phyloP scores from a whole-genome alignment of 108 stramenopile species.

The Cylindrotheca closterium region DNA sequence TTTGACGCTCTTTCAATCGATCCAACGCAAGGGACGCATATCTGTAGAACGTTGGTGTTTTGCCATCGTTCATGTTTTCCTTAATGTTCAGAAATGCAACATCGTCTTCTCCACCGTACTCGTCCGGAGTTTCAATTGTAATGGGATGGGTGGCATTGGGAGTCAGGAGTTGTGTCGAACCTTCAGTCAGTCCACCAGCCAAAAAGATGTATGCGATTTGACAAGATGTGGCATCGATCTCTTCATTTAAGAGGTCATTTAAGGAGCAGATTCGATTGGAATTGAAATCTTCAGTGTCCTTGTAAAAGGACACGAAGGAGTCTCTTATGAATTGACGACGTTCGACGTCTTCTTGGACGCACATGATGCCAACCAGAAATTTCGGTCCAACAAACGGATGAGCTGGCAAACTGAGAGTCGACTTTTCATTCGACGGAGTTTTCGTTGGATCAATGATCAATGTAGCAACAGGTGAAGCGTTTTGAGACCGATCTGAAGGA shows the following conservation, averaged over 20 bases:
- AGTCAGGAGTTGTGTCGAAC: constrained; percentile 18
- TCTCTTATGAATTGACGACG: constrained; percentile 14
- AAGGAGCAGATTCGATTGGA: constrained; percentile 10
- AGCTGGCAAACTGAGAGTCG: no score
- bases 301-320: constrained; percentile 17
- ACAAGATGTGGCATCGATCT: not conserved
- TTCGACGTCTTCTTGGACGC: constrained; percentile 3
- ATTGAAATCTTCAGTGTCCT: not conserved
- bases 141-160: constrained; percentile 12
- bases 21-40: constrained; percentile 15
- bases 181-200: constrained; percentile 18
- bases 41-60: constrained; percentile 28
- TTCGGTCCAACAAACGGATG: no score
- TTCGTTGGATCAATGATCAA: no score
- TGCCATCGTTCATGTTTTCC: constrained; percentile 31
- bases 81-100: constrained; percentile 23
- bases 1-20: not conserved
- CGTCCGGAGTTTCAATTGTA: not conserved
- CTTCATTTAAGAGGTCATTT: not conserved
- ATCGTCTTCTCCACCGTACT: constrained; percentile 5
- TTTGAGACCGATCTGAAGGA: no score
- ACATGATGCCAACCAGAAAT: constrained; percentile 13
- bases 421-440: no score
- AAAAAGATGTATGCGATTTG: constrained; percentile 36
- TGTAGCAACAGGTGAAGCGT: no score